Evolutionary conservation across 345 rosid genomes (phyloP), one percentile per base, ranked within the genome.

Genomic region (Melastoma malabathricum): DNA sequence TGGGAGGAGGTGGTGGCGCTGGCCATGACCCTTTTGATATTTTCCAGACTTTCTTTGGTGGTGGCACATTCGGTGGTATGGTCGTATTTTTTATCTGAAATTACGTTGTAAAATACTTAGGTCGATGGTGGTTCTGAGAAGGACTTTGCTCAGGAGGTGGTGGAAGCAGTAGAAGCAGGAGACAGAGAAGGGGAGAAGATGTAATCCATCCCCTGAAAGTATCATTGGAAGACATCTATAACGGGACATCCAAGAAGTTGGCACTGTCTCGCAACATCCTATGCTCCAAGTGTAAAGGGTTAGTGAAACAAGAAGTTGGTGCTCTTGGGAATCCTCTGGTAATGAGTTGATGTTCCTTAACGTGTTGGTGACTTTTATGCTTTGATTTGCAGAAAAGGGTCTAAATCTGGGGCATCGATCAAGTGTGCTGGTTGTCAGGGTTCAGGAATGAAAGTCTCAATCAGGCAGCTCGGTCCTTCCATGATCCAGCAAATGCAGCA

Each of bases 261-360:
- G 81, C 97, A 0, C 85, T 89, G 5, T 79, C 95, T 1, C 76
- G 84, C 48, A 89, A 83, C 5, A 73, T 74, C 5, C 56, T 89
- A 15, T 89, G 97, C 75, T 68, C 76, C 54, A 89, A 86, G 74
- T 85, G 97, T 77, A 81, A 83, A 58, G 95, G 97, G 97, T 85
- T 47, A 47, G 93, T 63, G 15, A 12, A 46, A 13, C 38, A 5
- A 29, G 38, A 29, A 29, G 38, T 29, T 29, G 38, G 38, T 10
- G 6, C 6, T 29, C 5, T 29, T 10, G 13, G 6, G 25, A 29
- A 6, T 43, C 19, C 25, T 31, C 0, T 41, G 6, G 45, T 13
- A 18, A 45, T 4, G 61, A 44, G 6, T 1, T 13, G 13, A 39
- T 2, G 19, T 19, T 9, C 15, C 34, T 54, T 22, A 9, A 5